phyloP scores from a whole-genome alignment of 768 basidiomycete species.

The Termitomyces sp. region DNA sequence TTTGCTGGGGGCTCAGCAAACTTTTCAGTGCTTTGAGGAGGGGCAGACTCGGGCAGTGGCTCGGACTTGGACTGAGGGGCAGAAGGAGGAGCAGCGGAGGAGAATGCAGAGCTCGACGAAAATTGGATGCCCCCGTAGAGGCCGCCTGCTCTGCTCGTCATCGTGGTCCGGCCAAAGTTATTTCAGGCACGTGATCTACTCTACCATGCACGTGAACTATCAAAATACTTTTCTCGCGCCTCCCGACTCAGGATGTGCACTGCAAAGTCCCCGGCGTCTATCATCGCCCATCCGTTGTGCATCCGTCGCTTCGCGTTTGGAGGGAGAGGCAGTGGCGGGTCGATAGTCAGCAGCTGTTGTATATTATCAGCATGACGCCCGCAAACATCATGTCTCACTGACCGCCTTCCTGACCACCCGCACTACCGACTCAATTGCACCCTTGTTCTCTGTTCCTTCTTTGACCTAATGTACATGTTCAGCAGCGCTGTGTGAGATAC shows the following conservation, averaged over 20 bases:
- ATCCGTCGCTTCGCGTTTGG: constrained; percentile 59
- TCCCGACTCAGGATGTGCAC: constrained; percentile 71
- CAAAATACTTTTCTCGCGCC: constrained; percentile 69
- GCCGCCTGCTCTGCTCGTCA: constrained; percentile 80
- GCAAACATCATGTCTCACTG: constrained; percentile 24
- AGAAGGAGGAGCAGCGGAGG: constrained; percentile 31
- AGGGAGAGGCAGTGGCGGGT: constrained; percentile 59
- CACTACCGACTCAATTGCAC: constrained; percentile 73
- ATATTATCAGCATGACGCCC: background rate
- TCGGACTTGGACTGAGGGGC: constrained; percentile 18
- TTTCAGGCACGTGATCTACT: constrained; percentile 15
- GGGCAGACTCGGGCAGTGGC: constrained; percentile 19
- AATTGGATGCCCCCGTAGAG: constrained; percentile 88
- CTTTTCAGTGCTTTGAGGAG: constrained; percentile 21
- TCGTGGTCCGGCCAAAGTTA: constrained; percentile 30
- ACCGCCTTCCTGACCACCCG: constrained; percentile 70
- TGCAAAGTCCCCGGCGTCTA: constrained; percentile 79
- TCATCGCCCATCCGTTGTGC: constrained; percentile 78
- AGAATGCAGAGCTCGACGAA: constrained; percentile 62
- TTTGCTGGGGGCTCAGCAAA: constrained; percentile 30
- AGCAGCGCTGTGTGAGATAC: background rate
- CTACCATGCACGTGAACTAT: constrained; percentile 24
- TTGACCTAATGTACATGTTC: constrained; percentile 53
- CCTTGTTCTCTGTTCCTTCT: constrained; percentile 78
- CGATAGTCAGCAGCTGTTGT: constrained; percentile 50